Percentiles rank a stretch among this genome's conserved stretches.
Evolutionary conservation across 176 grass and related monocot genomes (phyloP).

Genomic region (Aegilops tauschii): DNA sequence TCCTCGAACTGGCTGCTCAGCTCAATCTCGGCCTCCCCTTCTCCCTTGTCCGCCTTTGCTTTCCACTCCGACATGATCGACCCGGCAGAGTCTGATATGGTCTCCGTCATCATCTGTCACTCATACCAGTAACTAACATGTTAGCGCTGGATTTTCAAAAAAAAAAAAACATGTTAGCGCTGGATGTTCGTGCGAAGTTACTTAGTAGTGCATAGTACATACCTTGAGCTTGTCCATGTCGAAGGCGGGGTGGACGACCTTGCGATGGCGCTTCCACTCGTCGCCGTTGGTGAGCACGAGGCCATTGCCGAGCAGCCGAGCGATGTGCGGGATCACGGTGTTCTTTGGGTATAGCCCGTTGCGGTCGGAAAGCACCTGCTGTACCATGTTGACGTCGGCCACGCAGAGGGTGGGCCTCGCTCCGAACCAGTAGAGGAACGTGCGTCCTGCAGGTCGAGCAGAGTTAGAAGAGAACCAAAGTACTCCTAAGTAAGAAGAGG

Average conservation of each 20-base stretch:
- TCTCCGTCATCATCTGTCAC: background rate
- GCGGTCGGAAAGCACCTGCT: conserved; percentile 13
- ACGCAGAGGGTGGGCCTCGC: background rate
- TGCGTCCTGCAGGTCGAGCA: background rate
- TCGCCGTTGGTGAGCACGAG: conserved; percentile 6
- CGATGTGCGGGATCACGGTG: background rate
- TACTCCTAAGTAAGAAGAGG: no score
- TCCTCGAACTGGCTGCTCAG: no score
- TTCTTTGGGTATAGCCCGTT: background rate
- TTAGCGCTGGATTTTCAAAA: no score
- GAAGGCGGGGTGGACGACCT: conserved; percentile 30
- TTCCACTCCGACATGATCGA: background rate
- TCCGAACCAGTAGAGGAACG: conserved; percentile 19
- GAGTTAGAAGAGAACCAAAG: no score
- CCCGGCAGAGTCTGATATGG: background rate
- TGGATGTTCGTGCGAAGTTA: no score
- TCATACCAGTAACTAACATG: no score
- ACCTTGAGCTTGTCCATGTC: conserved; percentile 25
- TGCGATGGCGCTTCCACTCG: conserved; percentile 32
- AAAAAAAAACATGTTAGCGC: no score
- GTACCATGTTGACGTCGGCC: background rate
- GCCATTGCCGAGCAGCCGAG: conserved; percentile 19
- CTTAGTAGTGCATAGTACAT: background rate
- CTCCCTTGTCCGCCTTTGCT: background rate
- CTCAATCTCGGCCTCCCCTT: background rate